A percentile compares a stretch with the other conserved stretches of the same genome.
These are phyloP conservation scores for Alliaria petiolata DNA, from an alignment of 345 rosid genomes.

Conservation along the genomic window DNA sequence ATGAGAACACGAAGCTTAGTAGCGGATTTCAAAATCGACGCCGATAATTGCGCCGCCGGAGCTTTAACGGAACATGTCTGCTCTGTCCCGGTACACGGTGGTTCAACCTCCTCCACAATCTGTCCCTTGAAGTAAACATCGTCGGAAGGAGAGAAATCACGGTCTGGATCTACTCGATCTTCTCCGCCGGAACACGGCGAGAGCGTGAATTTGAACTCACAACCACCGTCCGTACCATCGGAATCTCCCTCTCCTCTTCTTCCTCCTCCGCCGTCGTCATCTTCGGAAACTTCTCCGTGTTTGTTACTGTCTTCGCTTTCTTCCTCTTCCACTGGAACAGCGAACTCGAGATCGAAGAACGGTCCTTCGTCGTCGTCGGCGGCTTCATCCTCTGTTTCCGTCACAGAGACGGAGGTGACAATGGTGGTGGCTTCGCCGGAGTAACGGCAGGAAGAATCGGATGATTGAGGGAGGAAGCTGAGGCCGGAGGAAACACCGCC, in stretches of 20 bases:
- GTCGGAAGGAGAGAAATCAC: conserved; percentile 57
- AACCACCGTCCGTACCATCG: conserved; percentile 36
- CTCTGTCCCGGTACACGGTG: conserved; percentile 28
- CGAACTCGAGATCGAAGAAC: conserved; percentile 85
- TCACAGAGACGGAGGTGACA: conserved; percentile 42
- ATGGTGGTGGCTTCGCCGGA: conserved; percentile 36
- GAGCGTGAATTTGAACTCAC: conserved; percentile 59
- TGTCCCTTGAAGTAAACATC: conserved; percentile 77
- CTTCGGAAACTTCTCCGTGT: not conserved
- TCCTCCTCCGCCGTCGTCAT: conserved; percentile 2
- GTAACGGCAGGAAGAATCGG: conserved; percentile 25
- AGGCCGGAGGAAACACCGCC: conserved; percentile 22
- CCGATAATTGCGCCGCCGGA: conserved; percentile 50
- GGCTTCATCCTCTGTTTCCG: conserved; percentile 40
- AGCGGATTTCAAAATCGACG: conserved; percentile 73
- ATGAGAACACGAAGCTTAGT: conserved; percentile 77
- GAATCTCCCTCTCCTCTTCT: conserved; percentile 29
- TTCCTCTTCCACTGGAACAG: conserved; percentile 54
- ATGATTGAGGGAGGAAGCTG: conserved; percentile 12
- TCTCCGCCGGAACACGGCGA: conserved; percentile 67
- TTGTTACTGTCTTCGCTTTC: conserved; percentile 3
- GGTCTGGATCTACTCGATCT: conserved; percentile 39
- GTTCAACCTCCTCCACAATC: conserved; percentile 45
- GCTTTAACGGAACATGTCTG: conserved; percentile 41
- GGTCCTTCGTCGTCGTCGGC: conserved; percentile 66